Evolutionary conservation across 306 rosid genomes (phyloP).

Genomic region (Coriaria nepalensis): DNA sequence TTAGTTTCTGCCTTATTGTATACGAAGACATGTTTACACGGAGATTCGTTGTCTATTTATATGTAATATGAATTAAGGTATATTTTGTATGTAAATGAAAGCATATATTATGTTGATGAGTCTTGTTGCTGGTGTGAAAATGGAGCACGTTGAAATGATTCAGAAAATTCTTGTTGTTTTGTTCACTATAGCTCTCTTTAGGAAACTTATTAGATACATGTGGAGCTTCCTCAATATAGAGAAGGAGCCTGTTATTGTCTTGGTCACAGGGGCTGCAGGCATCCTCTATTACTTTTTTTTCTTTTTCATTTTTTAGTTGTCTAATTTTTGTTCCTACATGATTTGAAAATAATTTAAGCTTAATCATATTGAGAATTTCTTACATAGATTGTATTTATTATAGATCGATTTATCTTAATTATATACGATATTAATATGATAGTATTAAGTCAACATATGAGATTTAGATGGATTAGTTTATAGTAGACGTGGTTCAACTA

Average conservation of each 20-base stretch:
- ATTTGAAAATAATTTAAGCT: neutral
- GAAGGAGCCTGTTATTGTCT: constrained; percentile 55
- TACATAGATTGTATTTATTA: too few relatives aligned
- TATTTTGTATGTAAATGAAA: constrained; percentile 7
- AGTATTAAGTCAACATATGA: too few relatives aligned
- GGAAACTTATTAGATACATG: constrained; percentile 59
- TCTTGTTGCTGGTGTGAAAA: constrained; percentile 14
- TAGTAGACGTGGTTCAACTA: too few relatives aligned
- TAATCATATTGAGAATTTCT: too few relatives aligned
- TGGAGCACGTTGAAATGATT: constrained; percentile 22
- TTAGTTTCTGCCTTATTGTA: constrained; percentile 15
- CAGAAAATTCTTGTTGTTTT: constrained; percentile 35
- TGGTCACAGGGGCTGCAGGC: constrained; percentile 89
- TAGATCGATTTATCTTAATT: too few relatives aligned
- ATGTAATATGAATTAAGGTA: neutral
- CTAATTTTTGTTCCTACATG: neutral
- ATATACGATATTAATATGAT: too few relatives aligned
- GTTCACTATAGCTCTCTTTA: constrained; percentile 34
- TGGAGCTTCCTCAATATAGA: constrained; percentile 41
- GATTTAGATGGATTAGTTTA: too few relatives aligned
- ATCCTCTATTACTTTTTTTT: constrained; percentile 11
- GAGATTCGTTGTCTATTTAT: constrained; percentile 18
- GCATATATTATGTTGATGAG: constrained; percentile 6
- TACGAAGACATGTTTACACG: constrained; percentile 4
- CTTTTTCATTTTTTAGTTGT: neutral